Evolutionary conservation across 1,139 yeast genomes (phyloP).

Genomic region (Suhomyces ambrosiae): DNA sequence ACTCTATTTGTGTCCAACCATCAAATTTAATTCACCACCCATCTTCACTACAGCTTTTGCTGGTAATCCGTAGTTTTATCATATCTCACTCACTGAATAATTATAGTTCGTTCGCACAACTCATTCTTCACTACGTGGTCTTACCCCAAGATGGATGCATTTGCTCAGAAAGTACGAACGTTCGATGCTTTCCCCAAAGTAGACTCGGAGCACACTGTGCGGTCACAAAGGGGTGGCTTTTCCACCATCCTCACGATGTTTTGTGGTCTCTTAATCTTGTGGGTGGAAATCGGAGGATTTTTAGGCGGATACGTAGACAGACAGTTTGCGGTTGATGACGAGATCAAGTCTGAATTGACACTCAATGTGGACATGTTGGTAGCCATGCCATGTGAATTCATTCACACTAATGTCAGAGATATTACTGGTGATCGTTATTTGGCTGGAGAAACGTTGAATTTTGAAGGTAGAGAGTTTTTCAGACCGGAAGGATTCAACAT

Average conservation of each 20-base stretch:
- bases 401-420: constrained; percentile 80
- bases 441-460: constrained; percentile 73
- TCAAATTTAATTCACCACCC: no score
- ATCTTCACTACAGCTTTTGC: no score
- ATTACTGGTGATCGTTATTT: constrained; percentile 73
- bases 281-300: constrained; percentile 87
- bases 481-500: constrained; percentile 50
- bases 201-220: constrained; percentile 70
- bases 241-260: constrained; percentile 68
- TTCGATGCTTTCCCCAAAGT: constrained; percentile 92
- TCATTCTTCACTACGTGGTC: background rate
- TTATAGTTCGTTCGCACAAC: background rate
- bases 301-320: constrained; percentile 83
- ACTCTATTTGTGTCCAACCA: no score
- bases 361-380: constrained; percentile 81
- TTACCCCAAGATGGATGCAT: constrained; percentile 46
- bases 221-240: constrained; percentile 75
- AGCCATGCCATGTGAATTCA: constrained; percentile 77
- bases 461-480: constrained; percentile 60
- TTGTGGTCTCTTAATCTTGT: constrained; percentile 65
- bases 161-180: constrained; percentile 51
- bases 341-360: constrained; percentile 59
- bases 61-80: no score
- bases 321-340: constrained; percentile 71
- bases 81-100: no score